Evolutionary conservation across 306 rosid species (phyloP), one percentile per base, ranked within the genome.

Genomic region (Dalbergia cochinchinensis): DNA sequence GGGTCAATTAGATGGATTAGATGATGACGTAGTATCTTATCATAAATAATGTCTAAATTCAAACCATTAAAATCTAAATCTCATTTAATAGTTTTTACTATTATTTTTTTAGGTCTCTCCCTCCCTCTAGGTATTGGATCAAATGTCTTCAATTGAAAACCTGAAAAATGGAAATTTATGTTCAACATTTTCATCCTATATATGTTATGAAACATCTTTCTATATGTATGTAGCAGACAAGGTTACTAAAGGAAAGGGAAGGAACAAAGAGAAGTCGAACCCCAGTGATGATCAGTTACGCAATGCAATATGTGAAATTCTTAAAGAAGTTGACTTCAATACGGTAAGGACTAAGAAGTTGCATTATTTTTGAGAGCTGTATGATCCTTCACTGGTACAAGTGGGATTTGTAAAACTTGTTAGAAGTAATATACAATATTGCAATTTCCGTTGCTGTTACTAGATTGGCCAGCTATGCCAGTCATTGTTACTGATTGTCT

Each of bases 281-380:
- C 95, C 92, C 71, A 93, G 80, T 67, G 97, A 95, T 72, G 92
- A 85, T 79, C 88, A 89, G 77, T 79, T 95, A 68, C 91, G 93
- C 82, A 85, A 93, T 83, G 93, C 97, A 22, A 90, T 92, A 45
- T 91, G 96, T 82, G 97, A 88, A 87, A 91, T 91, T 85, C 99
- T 95, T 72, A 93, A 93, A 90, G 93, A 89, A 80, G 99, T 95
- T n/a, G 97, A 95, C 98, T 95, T 95, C 82, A 95, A 90, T 83
- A 95, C 99, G 78, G 99, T 95, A 89, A 83, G 91, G 50, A 37
- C 41, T n/a, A 44, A 44, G 12, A 44, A 44, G 12, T 44, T 9
- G 50, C 50, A 7, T 44, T 44, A 44, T 8, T 44, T 44, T 44
- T 14, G 2, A 22, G 31, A 16, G 4, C 31, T 70, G 31, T 54